These are phyloP conservation scores for Chalciporus sphaerocephalus DNA, from an alignment of 768 basidiomycete genomes.

Conservation along the genomic window DNA sequence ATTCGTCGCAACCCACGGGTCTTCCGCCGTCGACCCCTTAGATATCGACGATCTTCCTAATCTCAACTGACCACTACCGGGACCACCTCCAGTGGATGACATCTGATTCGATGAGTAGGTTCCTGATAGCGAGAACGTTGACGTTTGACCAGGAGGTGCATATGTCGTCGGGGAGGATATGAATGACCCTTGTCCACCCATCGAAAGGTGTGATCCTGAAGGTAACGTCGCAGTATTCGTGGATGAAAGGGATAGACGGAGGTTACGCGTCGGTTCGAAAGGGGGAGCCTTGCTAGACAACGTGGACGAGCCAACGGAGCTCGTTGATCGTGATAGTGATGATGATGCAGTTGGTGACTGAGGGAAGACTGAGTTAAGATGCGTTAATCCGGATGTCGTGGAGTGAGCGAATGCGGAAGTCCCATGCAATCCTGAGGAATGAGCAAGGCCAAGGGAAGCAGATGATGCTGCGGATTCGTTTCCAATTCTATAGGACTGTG, in stretches of 20 bases:
- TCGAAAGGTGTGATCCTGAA: conserved; percentile 10
- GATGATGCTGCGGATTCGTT: conserved; percentile 15
- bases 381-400: conserved; percentile 8
- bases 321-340: conserved; percentile 27
- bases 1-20: conserved; percentile 10
- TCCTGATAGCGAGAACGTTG: conserved; percentile 12
- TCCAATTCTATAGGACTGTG: conserved; percentile 23
- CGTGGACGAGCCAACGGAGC: conserved; percentile 33
- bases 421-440: conserved; percentile 11
- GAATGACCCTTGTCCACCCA: conserved; percentile 16
- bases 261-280: conserved; percentile 45
- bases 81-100: conserved; percentile 5
- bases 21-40: conserved; percentile 15
- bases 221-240: conserved; percentile 14
- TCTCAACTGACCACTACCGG: conserved; percentile 6
- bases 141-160: conserved; percentile 6
- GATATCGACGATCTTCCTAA: conserved; percentile 11
- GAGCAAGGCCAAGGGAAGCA: conserved; percentile 14
- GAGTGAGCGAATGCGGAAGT: conserved; percentile 13
- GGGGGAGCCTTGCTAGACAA: conserved; percentile 52
- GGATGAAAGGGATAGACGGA: conserved; percentile 23
- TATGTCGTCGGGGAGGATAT: conserved; percentile 15
- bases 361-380: conserved; percentile 16
- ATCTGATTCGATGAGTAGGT: conserved; percentile 16
- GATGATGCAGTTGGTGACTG: conserved; percentile 24